These are phyloP conservation scores for Elsinoe arachidis DNA, from an alignment of 2,329 filamentous ascomycete genomes.

Conservation along the genomic window DNA sequence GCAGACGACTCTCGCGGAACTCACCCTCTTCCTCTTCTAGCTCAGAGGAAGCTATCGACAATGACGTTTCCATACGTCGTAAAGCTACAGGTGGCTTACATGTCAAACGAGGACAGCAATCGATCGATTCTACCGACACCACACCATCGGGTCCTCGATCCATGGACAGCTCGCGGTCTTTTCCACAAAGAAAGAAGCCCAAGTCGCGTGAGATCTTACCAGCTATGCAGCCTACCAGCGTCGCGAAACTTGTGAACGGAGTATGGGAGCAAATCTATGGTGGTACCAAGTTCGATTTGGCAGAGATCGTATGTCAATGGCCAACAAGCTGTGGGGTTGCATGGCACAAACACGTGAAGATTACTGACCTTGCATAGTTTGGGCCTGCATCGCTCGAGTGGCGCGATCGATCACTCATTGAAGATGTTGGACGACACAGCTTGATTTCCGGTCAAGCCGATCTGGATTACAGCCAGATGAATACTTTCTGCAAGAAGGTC, in stretches of 20 bases:
- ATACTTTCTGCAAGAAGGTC: conserved; percentile 36
- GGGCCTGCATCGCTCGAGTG: conserved; percentile 9
- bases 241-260: conserved; percentile 41
- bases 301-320: conserved; percentile 22
- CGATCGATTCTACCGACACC: background rate
- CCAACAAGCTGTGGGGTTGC: background rate
- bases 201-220: background rate
- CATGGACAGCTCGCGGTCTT: background rate
- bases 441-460: conserved; percentile 10
- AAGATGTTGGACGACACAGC: background rate
- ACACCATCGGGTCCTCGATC: background rate
- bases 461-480: conserved; percentile 34
- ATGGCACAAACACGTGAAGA: background rate
- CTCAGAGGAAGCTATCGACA: background rate
- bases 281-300: conserved; percentile 33
- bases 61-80: background rate
- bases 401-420: conserved; percentile 5
- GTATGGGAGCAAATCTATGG: conserved; percentile 44
- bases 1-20: background rate
- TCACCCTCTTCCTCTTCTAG: background rate
- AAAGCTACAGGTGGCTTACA: conserved; percentile 2
- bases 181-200: conserved; percentile 2
- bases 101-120: conserved; percentile 2
- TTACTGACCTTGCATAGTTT: conserved; percentile 18
- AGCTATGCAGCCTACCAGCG: conserved; percentile 38